Evolutionary conservation across 2,329 filamentous ascomycete species (phyloP).

Genomic region (Ilyonectria destructans): DNA sequence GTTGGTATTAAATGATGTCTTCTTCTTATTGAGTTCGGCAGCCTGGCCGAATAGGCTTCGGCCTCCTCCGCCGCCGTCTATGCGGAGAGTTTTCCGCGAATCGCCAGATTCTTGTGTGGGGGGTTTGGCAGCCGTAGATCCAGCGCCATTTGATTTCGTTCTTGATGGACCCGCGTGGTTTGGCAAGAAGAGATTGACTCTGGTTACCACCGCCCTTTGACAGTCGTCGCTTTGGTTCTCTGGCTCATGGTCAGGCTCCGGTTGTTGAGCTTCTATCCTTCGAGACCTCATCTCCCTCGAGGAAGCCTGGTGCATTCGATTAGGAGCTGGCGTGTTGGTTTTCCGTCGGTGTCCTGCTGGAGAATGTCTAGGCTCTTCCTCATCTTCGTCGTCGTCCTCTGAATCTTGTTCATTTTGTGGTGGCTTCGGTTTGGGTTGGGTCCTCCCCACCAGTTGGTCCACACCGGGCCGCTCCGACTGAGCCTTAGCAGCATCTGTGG

Average conservation of each 20-base stretch:
- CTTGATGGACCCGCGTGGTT: background rate
- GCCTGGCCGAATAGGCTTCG: constrained; percentile 32
- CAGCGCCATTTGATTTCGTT: background rate
- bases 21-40: constrained; percentile 5
- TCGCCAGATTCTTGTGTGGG: background rate
- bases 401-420: constrained; percentile 19
- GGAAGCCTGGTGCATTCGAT: constrained; percentile 25
- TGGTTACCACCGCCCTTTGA: background rate
- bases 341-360: constrained; percentile 9
- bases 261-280: constrained; percentile 16
- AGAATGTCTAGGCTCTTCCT: background rate
- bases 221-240: background rate
- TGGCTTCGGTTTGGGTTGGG: background rate
- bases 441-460: constrained; percentile 12
- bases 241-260: constrained; percentile 2
- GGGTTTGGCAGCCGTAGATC: background rate
- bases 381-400: constrained; percentile 21
- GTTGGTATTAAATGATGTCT: constrained; percentile 21
- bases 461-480: constrained; percentile 2
- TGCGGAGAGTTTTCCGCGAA: background rate
- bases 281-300: constrained; percentile 8
- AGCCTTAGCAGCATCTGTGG: background rate
- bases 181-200: background rate
- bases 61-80: background rate
- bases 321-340: constrained; percentile 45